Conservation (phyloP, 1,284 basidiomycete genomes). For the Tilletia walkeri region DNA sequence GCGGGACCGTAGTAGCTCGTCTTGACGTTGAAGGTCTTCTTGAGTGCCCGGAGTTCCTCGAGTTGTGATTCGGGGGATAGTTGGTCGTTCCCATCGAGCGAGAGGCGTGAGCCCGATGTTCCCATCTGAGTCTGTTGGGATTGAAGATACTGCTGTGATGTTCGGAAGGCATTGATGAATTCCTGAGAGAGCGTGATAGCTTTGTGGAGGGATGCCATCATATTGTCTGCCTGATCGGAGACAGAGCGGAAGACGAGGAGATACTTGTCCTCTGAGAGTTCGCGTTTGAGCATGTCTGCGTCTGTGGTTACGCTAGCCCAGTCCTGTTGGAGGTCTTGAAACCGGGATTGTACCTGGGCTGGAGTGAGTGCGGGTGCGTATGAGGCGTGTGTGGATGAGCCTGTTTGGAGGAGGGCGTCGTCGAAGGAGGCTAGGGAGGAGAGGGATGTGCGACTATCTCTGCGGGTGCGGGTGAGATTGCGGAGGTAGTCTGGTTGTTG, state of each 20-base stretch:
- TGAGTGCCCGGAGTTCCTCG: slow-evolving; percentile 31
- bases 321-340: slow-evolving; percentile 59
- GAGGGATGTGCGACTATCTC: slow-evolving; percentile 27
- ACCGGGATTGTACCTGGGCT: slow-evolving; percentile 24
- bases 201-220: slow-evolving; percentile 93
- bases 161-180: slow-evolving; percentile 38
- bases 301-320: slow-evolving; percentile 79
- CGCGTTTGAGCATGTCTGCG: slow-evolving; percentile 76
- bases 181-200: slow-evolving; percentile 80
- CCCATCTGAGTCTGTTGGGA: background rate
- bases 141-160: slow-evolving; percentile 23
- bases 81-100: background rate
- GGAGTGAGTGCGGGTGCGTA: slow-evolving; percentile 25
- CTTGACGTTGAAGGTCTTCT: slow-evolving; percentile 41
- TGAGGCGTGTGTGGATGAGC: slow-evolving; percentile 22
- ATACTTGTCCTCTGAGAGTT: slow-evolving; percentile 93
- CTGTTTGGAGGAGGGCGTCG: slow-evolving; percentile 20
- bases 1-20: slow-evolving; percentile 83
- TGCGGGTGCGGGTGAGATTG: slow-evolving; percentile 22
- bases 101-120: background rate
- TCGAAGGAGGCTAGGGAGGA: slow-evolving; percentile 33
- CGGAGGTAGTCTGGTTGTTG: slow-evolving; percentile 27
- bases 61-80: background rate
- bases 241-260: slow-evolving; percentile 89
- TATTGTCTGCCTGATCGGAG: slow-evolving; percentile 85